Conservation (phyloP, 345 rosid species). For the Hevea brasiliensis region DNA sequence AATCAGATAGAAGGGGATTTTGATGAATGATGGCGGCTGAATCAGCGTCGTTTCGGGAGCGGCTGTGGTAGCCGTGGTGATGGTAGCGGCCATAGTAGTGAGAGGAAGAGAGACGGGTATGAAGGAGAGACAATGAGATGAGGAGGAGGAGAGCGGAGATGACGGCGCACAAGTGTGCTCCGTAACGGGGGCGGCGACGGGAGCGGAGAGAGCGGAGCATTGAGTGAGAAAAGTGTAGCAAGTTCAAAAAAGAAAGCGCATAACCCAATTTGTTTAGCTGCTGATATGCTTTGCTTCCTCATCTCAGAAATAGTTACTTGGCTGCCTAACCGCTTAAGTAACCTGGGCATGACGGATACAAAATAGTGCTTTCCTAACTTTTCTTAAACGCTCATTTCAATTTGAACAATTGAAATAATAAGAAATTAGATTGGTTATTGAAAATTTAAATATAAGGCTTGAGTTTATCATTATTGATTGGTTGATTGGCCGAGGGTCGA, state of each 20-base stretch:
- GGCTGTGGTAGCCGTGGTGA: conserved; percentile 24
- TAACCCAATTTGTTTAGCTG: too few relatives aligned
- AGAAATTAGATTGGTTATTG: too few relatives aligned
- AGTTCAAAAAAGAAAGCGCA: background rate
- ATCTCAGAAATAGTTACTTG: too few relatives aligned
- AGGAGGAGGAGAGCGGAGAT: conserved; percentile 80
- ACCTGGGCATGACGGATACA: too few relatives aligned
- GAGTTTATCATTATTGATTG: too few relatives aligned
- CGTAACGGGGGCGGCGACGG: conserved; percentile 83
- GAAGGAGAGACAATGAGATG: conserved; percentile 75
- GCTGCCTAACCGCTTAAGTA: too few relatives aligned
- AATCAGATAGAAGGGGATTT: conserved; percentile 60
- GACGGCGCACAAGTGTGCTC: conserved; percentile 67
- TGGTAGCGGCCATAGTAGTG: conserved; percentile 26
- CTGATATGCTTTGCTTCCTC: too few relatives aligned
- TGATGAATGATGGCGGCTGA: conserved; percentile 1
- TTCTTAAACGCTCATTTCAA: too few relatives aligned
- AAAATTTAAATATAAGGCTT: too few relatives aligned
- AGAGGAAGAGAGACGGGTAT: conserved; percentile 76
- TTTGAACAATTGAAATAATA: too few relatives aligned
- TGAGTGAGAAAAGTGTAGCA: background rate
- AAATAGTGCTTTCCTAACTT: too few relatives aligned
- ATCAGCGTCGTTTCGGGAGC: conserved; percentile 11
- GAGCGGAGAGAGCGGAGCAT: conserved; percentile 54
- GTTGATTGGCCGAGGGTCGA: too few relatives aligned